Percentiles rank a stretch among this genome's conserved stretches.
Evolutionary conservation across 208 protist species (phyloP).

Genomic region (Chromosphaera perkinsii): DNA sequence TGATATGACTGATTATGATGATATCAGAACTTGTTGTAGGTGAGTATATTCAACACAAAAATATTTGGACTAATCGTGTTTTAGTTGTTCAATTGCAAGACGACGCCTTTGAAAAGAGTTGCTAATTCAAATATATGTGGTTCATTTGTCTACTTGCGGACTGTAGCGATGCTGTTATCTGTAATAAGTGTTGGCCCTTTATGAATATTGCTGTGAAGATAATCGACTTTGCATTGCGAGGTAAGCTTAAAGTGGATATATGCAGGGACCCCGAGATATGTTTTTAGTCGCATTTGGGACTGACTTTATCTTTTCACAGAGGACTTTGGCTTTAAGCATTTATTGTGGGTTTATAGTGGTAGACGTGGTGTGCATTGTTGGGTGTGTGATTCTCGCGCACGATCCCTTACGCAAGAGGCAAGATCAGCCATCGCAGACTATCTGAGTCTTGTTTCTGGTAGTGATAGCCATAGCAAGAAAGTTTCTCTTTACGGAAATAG

Average conservation of each 20-base stretch:
- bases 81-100: no score
- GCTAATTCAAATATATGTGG: no score
- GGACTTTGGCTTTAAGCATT: constrained; percentile 91
- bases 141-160: no score
- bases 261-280: background rate
- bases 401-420: constrained; percentile 75
- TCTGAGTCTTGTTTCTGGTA: constrained; percentile 61
- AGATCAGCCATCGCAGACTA: constrained; percentile 81
- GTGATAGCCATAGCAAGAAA: no score
- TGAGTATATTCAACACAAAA: constrained; percentile 5
- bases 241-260: background rate
- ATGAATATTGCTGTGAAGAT: constrained; percentile 85
- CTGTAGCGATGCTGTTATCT: constrained; percentile 87
- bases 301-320: constrained; percentile 38
- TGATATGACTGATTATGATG: constrained; percentile 98
- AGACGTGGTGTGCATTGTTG: constrained; percentile 97
- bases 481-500: no score
- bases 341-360: constrained; percentile 95
- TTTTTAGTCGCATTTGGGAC: background rate
- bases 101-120: no score
- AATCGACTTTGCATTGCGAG: constrained; percentile 56
- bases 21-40: constrained; percentile 87
- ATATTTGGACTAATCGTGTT: no score
- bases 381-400: constrained; percentile 88
- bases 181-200: constrained; percentile 90